These are phyloP conservation scores for Vinca minor DNA, from an alignment of 257 asterid genomes.

Conservation along the genomic window DNA sequence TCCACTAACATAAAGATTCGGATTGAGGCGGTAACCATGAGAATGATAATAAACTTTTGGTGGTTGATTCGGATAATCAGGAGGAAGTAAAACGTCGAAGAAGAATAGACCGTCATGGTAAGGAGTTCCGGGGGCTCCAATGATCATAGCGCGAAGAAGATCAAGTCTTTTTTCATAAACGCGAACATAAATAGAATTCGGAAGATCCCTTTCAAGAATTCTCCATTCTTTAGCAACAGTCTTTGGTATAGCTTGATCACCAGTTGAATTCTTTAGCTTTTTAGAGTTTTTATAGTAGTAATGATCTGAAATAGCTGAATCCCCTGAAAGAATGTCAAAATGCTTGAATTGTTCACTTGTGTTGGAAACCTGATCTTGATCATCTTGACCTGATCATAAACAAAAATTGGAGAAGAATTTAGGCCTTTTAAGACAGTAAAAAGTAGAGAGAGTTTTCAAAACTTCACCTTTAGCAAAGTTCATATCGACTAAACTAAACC, in stretches of 20 bases:
- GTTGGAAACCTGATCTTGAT: not conserved
- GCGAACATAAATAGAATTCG: slow-evolving; percentile 46
- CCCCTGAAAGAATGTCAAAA: slow-evolving; percentile 31
- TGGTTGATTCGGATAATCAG: slow-evolving; percentile 41
- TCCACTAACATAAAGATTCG: slow-evolving; percentile 43
- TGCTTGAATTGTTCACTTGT: slow-evolving; percentile 22
- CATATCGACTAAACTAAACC: not conserved
- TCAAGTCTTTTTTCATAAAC: slow-evolving; percentile 45
- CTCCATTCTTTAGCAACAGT: slow-evolving; percentile 51
- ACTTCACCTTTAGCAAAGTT: not conserved
- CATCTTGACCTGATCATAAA: slow-evolving; percentile 9
- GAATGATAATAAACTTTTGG: slow-evolving; percentile 42
- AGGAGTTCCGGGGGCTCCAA: slow-evolving; percentile 50
- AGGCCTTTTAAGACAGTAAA: no score
- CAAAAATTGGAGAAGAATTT: not conserved
- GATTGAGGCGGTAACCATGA: slow-evolving; percentile 44
- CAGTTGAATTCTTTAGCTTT: slow-evolving; percentile 12
- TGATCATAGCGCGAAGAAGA: slow-evolving; percentile 54
- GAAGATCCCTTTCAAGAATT: slow-evolving; percentile 40
- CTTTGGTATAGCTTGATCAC: slow-evolving; percentile 5
- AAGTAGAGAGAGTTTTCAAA: not conserved
- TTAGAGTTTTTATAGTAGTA: slow-evolving; percentile 16
- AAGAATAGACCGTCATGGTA: slow-evolving; percentile 69
- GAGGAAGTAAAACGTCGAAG: slow-evolving; percentile 50
- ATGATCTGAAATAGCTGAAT: slow-evolving; percentile 36